Percentiles rank a stretch among this genome's conserved stretches.
phyloP scores from a whole-genome alignment of 495 filamentous ascomycete genomes.

The Xylaria palmicola region DNA sequence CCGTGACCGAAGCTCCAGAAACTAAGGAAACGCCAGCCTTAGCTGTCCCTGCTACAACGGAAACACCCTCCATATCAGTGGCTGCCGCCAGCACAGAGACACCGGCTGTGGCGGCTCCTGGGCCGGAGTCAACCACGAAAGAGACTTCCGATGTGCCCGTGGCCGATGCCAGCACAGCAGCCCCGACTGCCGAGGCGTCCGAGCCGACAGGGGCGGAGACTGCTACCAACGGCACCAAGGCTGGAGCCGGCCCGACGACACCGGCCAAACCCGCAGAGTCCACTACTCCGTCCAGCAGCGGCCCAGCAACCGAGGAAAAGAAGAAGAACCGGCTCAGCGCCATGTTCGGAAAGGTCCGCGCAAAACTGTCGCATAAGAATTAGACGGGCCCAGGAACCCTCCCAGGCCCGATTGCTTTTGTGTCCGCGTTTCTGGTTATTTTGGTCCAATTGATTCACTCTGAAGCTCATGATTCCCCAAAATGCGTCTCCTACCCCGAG shows the following conservation, averaged over 20 bases:
- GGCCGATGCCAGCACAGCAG: background rate
- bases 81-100: constrained; percentile 19
- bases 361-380: constrained; percentile 45
- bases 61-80: constrained; percentile 13
- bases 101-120: background rate
- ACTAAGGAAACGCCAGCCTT: constrained; percentile 19
- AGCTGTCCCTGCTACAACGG: constrained; percentile 10
- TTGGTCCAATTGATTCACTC: constrained; percentile 28
- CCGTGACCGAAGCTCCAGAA: constrained; percentile 17
- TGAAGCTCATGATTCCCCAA: constrained; percentile 43
- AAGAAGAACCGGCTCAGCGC: constrained; percentile 60
- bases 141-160: constrained; percentile 13
- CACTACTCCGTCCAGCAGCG: constrained; percentile 33
- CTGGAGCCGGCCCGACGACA: constrained; percentile 22
- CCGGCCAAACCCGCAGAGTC: constrained; percentile 23
- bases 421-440: constrained; percentile 20
- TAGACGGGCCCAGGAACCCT: background rate
- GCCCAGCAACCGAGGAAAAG: constrained; percentile 42
- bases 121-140: background rate
- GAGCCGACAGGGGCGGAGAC: constrained; percentile 19
- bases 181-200: constrained; percentile 15
- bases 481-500: constrained; percentile 28
- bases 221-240: constrained; percentile 19
- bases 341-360: constrained; percentile 60
- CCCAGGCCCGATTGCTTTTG: background rate